Evolutionary conservation across 1,284 basidiomycete species (phyloP), one percentile per base, ranked within the genome.

Genomic region (Cystobasidium pallidum): DNA sequence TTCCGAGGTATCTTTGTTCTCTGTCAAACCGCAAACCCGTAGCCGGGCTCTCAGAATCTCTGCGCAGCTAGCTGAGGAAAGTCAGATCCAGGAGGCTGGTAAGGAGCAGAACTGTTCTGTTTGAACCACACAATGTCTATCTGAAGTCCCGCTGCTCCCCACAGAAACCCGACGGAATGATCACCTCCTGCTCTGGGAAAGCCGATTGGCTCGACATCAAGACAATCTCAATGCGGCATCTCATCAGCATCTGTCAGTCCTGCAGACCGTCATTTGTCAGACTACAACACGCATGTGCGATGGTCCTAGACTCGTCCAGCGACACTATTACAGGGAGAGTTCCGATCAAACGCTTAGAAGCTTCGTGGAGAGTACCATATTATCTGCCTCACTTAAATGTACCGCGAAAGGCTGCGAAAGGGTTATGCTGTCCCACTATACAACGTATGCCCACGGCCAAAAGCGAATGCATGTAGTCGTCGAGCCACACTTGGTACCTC

Each of bases 301-400:
- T 4, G 84, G 82, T 51, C 83, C 83, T 10, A 75, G 28, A 63
- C 80, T 94, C 55, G 85, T 86, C 41, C 88, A 89, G 73, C 87
- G 91, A 82, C 89, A 88, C 30, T 98, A 95, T 81, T 99, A 99
- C 79, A 91, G 93, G 59, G 88, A 91, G 72, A 91, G 92, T 75
- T 54, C 45, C 17, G 95, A 99, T 80, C 88, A 87, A 80, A 94
- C 95, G 1, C 85, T 99, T 3, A 93, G 93, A 0, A 91, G 94
- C 79, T 96, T 90, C 82, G 89, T 99, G 75, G 92, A 94, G 77
- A 87, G 89, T 52, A 86, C 87, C 0, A 87, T 89, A 43, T 84
- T 85, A 64, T 91, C 93, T 51, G 88, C 86, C 1, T 81, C 89
- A 8, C 85, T 86, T 30, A 76, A 78, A 34, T 99, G 96, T 78